Evolutionary conservation across 2,329 filamentous ascomycete species (phyloP).

Genomic region (Verticillium albo-atrum): DNA sequence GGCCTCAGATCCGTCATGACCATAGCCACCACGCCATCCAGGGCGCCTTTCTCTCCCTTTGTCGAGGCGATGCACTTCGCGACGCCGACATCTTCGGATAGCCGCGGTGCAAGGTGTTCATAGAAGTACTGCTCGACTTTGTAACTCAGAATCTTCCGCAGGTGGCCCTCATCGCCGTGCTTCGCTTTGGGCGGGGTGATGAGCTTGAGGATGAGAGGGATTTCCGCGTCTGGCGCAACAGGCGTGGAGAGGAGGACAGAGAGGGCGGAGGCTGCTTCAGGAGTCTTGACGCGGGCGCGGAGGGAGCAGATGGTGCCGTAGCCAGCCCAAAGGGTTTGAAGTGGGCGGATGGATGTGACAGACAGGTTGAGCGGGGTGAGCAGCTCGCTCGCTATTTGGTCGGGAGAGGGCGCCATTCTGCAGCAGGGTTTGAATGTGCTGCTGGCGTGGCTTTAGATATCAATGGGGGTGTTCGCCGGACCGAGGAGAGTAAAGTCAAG

Average conservation of each 20-base stretch:
- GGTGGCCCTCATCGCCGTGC: constrained; percentile 52
- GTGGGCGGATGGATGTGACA: neutral
- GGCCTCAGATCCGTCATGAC: constrained; percentile 52
- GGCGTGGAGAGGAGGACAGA: constrained; percentile 50
- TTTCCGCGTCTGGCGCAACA: constrained; percentile 17
- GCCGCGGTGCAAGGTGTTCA: constrained; percentile 43
- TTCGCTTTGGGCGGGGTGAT: constrained; percentile 45
- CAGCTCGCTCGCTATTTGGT: neutral
- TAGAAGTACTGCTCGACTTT: constrained; percentile 66
- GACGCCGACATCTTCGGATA: constrained; percentile 38
- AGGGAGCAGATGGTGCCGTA: constrained; percentile 54
- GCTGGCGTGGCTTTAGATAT: neutral
- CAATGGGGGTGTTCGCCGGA: neutral
- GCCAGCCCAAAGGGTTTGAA: constrained; percentile 46
- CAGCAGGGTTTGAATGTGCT: neutral
- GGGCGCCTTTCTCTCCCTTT: constrained; percentile 20
- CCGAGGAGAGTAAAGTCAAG: neutral
- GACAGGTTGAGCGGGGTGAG: neutral
- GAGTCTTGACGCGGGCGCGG: constrained; percentile 30
- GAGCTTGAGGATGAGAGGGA: constrained; percentile 52
- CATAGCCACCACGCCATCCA: constrained; percentile 43
- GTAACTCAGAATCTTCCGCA: constrained; percentile 63
- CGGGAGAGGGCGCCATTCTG: neutral
- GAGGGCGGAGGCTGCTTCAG: constrained; percentile 42
- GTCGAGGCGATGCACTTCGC: constrained; percentile 46